Percentiles rank a stretch among this genome's conserved stretches.
Conservation (phyloP, 1,139 yeast species). For the Candida freyschussii region DNA sequence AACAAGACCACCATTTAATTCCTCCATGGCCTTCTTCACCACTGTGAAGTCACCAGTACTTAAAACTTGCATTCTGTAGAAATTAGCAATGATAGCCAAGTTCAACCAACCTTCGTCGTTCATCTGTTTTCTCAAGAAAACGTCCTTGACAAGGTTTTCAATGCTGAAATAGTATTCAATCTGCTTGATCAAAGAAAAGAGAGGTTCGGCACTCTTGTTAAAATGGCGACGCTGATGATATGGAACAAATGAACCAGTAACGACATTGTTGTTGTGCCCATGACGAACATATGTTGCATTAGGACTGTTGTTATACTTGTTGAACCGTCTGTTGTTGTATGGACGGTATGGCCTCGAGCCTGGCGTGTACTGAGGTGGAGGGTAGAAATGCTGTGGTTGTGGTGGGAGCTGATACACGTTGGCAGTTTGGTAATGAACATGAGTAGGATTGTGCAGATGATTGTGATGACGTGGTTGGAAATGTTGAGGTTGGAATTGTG, state of each 20-base stretch:
- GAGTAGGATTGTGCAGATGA: constrained; percentile 5
- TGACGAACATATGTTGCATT: constrained; percentile 3
- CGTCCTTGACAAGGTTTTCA: constrained; percentile 81
- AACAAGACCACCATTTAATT: constrained; percentile 35
- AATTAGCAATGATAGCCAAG: constrained; percentile 56
- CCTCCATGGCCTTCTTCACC: constrained; percentile 44
- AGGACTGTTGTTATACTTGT: constrained; percentile 12
- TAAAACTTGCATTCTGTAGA: constrained; percentile 65
- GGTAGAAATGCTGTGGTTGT: constrained; percentile 14
- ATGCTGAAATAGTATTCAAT: constrained; percentile 84
- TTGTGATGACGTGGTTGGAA: constrained; percentile 5
- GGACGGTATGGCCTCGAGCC: constrained; percentile 13
- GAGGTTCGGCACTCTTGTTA: constrained; percentile 18
- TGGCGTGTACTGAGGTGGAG: constrained; percentile 5
- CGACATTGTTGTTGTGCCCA: not conserved
- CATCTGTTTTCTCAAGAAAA: constrained; percentile 76
- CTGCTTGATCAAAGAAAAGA: constrained; percentile 42
- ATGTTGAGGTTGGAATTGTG: constrained; percentile 6
- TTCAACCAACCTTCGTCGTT: constrained; percentile 70
- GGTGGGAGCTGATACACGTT: constrained; percentile 3
- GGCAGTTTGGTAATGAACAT: constrained; percentile 4
- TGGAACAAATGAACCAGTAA: constrained; percentile 20
- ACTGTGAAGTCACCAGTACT: constrained; percentile 45
- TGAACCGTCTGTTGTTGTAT: constrained; percentile 17
- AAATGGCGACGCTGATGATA: constrained; percentile 17